Percentiles rank a stretch among this genome's conserved stretches.
Conservation (phyloP, 2,329 filamentous ascomycete species). For the Colletotrichum abscissum region DNA sequence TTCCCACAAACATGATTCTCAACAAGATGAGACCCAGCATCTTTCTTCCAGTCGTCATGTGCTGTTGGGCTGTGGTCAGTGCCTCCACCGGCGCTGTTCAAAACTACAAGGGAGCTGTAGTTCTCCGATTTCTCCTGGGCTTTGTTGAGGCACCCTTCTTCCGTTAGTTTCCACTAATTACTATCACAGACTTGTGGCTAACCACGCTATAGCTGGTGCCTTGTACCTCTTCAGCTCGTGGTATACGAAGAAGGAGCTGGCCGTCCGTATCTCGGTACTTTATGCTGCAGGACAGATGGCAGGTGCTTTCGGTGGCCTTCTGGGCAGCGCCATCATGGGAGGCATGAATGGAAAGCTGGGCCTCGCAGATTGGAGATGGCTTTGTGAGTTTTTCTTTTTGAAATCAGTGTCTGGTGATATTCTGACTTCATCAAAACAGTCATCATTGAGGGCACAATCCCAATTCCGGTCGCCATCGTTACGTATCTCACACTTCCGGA, state of each 20-base stretch:
- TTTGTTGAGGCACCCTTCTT: background rate
- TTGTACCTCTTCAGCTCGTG: background rate
- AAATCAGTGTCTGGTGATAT: too few species aligned
- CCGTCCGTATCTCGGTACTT: slow-evolving; percentile 45
- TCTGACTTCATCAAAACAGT: background rate
- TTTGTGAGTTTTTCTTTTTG: slow-evolving; percentile 53
- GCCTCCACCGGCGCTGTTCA: background rate
- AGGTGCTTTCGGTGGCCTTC: slow-evolving; percentile 42
- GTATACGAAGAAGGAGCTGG: background rate
- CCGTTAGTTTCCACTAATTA: background rate
- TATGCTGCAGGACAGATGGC: slow-evolving; percentile 43
- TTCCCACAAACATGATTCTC: slow-evolving; percentile 27
- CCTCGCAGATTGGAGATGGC: slow-evolving; percentile 78
- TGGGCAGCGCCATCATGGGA: slow-evolving; percentile 40
- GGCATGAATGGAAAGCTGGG: slow-evolving; percentile 42
- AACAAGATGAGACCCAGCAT: slow-evolving; percentile 24
- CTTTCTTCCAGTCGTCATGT: slow-evolving; percentile 16
- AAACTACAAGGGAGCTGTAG: background rate
- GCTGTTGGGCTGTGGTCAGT: slow-evolving; percentile 13
- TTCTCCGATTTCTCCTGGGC: background rate
- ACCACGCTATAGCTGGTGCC: background rate
- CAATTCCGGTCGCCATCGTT: background rate
- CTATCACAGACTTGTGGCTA: background rate
- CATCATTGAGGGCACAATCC: background rate
- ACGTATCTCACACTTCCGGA: background rate